phyloP scores from a whole-genome alignment of 768 basidiomycete genomes.

The Lentinula sp. region DNA sequence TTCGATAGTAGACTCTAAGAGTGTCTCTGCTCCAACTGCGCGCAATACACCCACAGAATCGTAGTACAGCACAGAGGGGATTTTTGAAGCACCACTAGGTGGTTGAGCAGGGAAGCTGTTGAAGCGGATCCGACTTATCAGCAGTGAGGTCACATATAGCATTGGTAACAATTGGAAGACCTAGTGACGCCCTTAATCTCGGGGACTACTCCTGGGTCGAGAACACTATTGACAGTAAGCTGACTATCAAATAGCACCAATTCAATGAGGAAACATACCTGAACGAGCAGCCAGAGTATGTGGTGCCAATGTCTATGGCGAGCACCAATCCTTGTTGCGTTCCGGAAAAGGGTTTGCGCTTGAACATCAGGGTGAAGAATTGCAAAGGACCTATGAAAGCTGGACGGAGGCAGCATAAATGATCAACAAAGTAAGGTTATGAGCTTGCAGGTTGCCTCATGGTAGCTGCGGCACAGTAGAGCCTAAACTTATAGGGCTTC shows the following conservation, averaged over 20 bases:
- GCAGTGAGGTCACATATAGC: not conserved
- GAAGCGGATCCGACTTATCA: not conserved
- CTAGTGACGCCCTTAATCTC: slow-evolving; percentile 16
- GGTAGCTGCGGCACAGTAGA: too few species aligned
- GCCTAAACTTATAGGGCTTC: too few species aligned
- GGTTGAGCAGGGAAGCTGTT: slow-evolving; percentile 41
- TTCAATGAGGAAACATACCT: slow-evolving; percentile 8
- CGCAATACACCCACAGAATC: slow-evolving; percentile 29
- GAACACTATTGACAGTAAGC: slow-evolving; percentile 17
- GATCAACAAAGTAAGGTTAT: too few species aligned
- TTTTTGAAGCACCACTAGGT: slow-evolving; percentile 39
- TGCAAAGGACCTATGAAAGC: too few species aligned
- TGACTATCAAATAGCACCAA: not conserved
- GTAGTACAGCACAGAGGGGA: slow-evolving; percentile 44
- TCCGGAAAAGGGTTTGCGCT: slow-evolving; percentile 26
- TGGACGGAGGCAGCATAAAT: too few species aligned
- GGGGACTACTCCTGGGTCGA: slow-evolving; percentile 34
- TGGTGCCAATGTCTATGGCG: slow-evolving; percentile 25
- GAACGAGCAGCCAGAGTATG: slow-evolving; percentile 27
- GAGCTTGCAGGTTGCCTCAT: too few species aligned
- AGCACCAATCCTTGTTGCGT: slow-evolving; percentile 18
- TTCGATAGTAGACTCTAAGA: slow-evolving; percentile 26
- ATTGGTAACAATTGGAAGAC: not conserved
- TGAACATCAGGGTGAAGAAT: not conserved
- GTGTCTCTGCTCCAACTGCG: slow-evolving; percentile 41